Evolutionary conservation across 352 stramenopile species (phyloP).

Genomic region (Globisporangium paddicum): DNA sequence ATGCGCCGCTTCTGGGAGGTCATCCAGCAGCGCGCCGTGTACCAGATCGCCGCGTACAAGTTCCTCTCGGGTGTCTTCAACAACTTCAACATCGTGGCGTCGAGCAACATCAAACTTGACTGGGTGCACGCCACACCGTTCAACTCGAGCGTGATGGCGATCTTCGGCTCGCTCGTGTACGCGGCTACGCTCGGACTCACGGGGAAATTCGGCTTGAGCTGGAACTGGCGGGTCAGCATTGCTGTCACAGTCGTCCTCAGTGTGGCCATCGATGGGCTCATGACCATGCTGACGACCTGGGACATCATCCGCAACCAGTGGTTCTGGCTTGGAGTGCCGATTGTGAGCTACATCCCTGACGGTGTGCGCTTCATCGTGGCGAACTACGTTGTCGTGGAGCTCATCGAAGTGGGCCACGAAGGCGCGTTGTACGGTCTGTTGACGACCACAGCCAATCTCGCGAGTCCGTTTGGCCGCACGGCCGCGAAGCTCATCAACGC

Average conservation of each 20-base stretch:
- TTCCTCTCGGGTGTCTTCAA: slow-evolving; percentile 62
- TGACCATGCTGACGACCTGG: slow-evolving; percentile 55
- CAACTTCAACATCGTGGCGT: slow-evolving; percentile 55
- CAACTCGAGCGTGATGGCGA: slow-evolving; percentile 48
- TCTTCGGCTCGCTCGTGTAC: slow-evolving; percentile 45
- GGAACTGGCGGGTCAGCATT: slow-evolving; percentile 56
- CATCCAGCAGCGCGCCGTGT: slow-evolving; percentile 55
- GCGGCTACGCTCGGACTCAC: slow-evolving; percentile 41
- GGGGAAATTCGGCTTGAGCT: slow-evolving; percentile 37
- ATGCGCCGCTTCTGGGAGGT: slow-evolving; percentile 43
- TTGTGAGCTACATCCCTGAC: slow-evolving; percentile 46
- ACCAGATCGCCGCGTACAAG: slow-evolving; percentile 55
- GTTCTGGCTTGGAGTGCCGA: slow-evolving; percentile 55
- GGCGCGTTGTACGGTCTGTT: slow-evolving; percentile 49
- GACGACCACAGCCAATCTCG: slow-evolving; percentile 43
- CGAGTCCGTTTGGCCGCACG: slow-evolving; percentile 36
- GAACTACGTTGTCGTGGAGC: slow-evolving; percentile 55
- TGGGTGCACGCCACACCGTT: slow-evolving; percentile 60
- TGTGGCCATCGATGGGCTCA: slow-evolving; percentile 35
- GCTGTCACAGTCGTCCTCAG: slow-evolving; percentile 32
- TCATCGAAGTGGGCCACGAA: slow-evolving; percentile 49
- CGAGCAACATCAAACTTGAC: slow-evolving; percentile 44
- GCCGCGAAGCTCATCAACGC: slow-evolving; percentile 56
- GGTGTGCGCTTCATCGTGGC: slow-evolving; percentile 49
- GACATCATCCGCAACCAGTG: slow-evolving; percentile 48